Conservation (phyloP, 306 rosid species). For the Acacia acuminata region DNA sequence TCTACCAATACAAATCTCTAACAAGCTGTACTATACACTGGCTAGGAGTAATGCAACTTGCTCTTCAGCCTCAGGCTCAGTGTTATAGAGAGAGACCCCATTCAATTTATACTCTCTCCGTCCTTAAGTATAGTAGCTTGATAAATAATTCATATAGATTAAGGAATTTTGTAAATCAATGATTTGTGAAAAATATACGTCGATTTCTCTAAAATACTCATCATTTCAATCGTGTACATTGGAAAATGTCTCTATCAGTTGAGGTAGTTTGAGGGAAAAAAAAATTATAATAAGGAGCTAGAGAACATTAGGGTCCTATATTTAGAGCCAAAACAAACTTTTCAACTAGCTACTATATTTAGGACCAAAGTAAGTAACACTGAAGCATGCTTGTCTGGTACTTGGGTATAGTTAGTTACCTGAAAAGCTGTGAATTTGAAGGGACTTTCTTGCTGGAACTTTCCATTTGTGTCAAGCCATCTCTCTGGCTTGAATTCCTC, state of each 20-base stretch:
- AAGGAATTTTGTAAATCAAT: no score
- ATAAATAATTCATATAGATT: not conserved
- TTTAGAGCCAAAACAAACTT: not conserved
- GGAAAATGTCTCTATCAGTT: no score
- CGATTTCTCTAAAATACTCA: not conserved
- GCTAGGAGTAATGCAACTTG: not conserved
- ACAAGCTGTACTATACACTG: not conserved
- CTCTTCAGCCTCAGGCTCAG: not conserved
- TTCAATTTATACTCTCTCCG: not conserved
- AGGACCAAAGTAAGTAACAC: not conserved
- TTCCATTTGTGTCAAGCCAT: constrained; percentile 53
- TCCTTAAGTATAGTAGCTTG: not conserved
- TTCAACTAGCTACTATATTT: not conserved
- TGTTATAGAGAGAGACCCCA: not conserved
- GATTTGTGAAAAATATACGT: not conserved
- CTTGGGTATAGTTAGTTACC: constrained; percentile 7
- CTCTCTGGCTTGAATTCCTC: constrained; percentile 64
- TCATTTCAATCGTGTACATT: not conserved
- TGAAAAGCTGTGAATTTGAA: constrained; percentile 72
- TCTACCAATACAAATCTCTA: not conserved
- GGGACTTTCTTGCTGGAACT: constrained; percentile 50
- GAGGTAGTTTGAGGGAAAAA: not conserved
- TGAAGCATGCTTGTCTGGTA: not conserved
- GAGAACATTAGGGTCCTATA: not conserved
- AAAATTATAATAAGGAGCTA: no score